Evolutionary conservation across 2,329 filamentous ascomycete genomes (phyloP).

Genomic region (Fusarium duplospermum): DNA sequence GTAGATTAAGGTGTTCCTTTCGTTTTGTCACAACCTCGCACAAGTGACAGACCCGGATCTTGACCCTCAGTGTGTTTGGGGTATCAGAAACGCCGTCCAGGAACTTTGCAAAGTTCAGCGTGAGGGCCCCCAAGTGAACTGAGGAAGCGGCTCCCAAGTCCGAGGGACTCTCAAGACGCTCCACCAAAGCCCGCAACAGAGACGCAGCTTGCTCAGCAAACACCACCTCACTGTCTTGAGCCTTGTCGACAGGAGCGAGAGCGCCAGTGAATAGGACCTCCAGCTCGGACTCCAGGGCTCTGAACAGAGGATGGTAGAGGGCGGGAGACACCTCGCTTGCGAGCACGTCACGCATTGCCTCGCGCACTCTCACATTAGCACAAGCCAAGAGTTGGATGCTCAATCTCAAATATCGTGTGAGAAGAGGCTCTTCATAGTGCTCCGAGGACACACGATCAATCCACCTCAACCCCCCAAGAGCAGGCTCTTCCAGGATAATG

Average conservation of each 20-base stretch:
- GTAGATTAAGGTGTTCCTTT: constrained; percentile 75
- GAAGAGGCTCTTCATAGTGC: constrained; percentile 68
- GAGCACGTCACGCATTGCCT: constrained; percentile 74
- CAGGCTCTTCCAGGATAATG: constrained; percentile 67
- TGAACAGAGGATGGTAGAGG: constrained; percentile 72
- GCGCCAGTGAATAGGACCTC: constrained; percentile 71
- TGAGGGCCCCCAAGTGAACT: constrained; percentile 71
- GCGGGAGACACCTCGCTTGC: constrained; percentile 72
- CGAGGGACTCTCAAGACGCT: constrained; percentile 71
- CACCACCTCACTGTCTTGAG: constrained; percentile 69
- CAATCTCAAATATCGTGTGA: constrained; percentile 70
- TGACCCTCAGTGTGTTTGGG: constrained; percentile 68
- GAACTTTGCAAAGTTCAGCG: constrained; percentile 75
- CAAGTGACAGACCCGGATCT: constrained; percentile 76
- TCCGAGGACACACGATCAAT: constrained; percentile 71
- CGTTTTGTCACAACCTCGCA: constrained; percentile 73
- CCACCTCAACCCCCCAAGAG: constrained; percentile 69
- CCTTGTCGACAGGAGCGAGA: constrained; percentile 62
- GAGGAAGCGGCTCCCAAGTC: constrained; percentile 72
- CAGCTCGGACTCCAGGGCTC: constrained; percentile 72
- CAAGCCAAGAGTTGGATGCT: constrained; percentile 75
- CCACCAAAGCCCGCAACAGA: constrained; percentile 71
- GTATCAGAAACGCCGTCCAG: constrained; percentile 69
- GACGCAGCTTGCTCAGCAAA: constrained; percentile 77
- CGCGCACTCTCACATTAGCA: constrained; percentile 71